phyloP scores from a whole-genome alignment of 352 stramenopile genomes.

The Globisporangium cystogenes region DNA sequence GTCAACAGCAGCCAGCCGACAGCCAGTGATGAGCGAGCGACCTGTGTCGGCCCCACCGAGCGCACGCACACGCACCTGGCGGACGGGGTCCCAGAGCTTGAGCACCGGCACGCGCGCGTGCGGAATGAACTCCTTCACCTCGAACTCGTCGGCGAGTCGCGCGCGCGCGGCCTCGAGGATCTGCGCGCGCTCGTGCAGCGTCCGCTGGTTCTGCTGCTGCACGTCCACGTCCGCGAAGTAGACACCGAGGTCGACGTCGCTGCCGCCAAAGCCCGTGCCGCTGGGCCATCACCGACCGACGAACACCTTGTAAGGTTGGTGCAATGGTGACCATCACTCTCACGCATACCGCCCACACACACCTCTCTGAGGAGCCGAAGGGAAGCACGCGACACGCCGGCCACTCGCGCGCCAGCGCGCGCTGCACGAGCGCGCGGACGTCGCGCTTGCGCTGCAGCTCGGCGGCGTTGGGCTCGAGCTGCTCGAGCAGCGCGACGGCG shows the following conservation, averaged over 20 bases:
- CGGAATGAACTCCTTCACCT: conserved; percentile 65
- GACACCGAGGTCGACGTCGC: conserved; percentile 76
- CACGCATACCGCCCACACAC: no score
- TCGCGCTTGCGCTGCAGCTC: conserved; percentile 49
- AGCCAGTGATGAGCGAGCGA: no score
- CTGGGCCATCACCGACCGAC: conserved; percentile 27
- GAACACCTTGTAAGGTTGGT: no score
- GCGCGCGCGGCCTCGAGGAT: conserved; percentile 49
- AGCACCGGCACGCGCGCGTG: conserved; percentile 71
- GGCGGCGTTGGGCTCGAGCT: conserved; percentile 61
- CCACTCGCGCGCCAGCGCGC: conserved; percentile 46
- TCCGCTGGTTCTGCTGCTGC: conserved; percentile 51
- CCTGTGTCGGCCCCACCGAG: no score
- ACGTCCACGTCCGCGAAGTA: conserved; percentile 73
- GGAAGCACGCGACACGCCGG: conserved; percentile 17
- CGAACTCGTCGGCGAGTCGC: conserved; percentile 34
- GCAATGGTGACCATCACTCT: conserved; percentile 4
- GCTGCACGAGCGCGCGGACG: conserved; percentile 45
- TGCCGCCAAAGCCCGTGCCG: conserved; percentile 67
- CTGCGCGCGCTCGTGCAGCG: conserved; percentile 43
- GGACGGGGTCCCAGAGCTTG: conserved; percentile 68
- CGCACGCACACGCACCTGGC: conserved; percentile 45
- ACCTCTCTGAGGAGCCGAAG: neutral
- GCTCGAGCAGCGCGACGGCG: conserved; percentile 71
- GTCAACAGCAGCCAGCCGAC: no score